Evolutionary conservation across 2,329 filamentous ascomycete genomes (phyloP).

Genomic region (Beauveria brongniartii): DNA sequence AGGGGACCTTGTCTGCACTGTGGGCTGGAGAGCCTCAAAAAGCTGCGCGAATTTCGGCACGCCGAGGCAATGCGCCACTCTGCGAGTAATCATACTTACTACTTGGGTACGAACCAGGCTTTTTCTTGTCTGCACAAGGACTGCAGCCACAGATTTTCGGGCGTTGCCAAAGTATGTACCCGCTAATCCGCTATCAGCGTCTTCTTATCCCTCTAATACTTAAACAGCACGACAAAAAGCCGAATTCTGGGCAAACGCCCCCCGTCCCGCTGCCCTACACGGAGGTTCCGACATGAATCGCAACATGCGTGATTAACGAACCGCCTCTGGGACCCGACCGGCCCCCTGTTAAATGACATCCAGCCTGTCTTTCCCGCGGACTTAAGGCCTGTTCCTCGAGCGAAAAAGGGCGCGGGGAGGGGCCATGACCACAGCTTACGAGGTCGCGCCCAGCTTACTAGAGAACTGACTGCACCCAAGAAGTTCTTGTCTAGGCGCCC

Average conservation of each 20-base stretch:
- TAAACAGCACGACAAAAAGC: not conserved
- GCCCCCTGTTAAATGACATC: not conserved
- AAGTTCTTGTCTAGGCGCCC: not conserved
- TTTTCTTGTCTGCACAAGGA: too few relatives aligned
- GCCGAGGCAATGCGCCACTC: not conserved
- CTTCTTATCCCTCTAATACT: not conserved
- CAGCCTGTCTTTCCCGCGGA: constrained; percentile 2
- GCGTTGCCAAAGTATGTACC: too few relatives aligned
- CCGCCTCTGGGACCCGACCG: not conserved
- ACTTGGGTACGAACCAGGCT: too few relatives aligned
- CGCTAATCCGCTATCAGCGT: too few relatives aligned
- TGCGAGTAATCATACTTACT: too few relatives aligned
- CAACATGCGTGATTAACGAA: constrained; percentile 3
- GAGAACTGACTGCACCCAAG: not conserved
- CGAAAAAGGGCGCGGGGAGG: not conserved
- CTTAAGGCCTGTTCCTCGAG: not conserved
- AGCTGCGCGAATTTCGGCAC: constrained; percentile 5
- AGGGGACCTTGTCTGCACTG: not conserved
- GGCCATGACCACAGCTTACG: not conserved
- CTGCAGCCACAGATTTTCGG: too few relatives aligned
- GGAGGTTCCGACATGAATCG: constrained; percentile 2
- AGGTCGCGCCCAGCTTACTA: not conserved
- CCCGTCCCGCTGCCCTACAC: not conserved
- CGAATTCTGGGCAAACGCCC: too few relatives aligned
- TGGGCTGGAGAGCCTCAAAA: not conserved